Conservation (phyloP, 768 basidiomycete genomes). For the Xerocomellus amylosporus region DNA sequence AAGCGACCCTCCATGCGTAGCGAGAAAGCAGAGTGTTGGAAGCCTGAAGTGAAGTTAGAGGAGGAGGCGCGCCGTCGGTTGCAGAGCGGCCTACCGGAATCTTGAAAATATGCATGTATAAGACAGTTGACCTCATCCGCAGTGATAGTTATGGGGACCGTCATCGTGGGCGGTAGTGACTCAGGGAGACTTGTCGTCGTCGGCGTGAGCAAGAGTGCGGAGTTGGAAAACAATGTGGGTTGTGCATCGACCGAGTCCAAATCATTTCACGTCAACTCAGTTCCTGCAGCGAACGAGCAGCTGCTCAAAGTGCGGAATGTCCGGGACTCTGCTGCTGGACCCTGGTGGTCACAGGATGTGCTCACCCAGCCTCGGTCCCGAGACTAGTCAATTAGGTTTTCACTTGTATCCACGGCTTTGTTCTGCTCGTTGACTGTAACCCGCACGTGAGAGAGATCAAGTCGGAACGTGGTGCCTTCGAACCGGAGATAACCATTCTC, state of each 20-base stretch:
- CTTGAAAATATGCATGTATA: conserved; percentile 79
- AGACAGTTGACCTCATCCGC: conserved; percentile 85
- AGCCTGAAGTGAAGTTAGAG: conserved; percentile 46
- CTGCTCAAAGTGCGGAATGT: no score
- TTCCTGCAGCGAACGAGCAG: not conserved
- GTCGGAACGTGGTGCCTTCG: not conserved
- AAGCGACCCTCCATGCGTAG: conserved; percentile 71
- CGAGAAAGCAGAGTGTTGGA: conserved; percentile 79
- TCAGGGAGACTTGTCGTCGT: not conserved
- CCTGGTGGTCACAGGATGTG: no score
- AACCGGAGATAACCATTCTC: conserved; percentile 5
- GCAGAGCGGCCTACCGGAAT: conserved; percentile 55
- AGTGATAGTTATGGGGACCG: conserved; percentile 57
- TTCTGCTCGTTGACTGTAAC: no score
- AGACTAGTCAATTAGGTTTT: no score
- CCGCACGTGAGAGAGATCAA: not conserved
- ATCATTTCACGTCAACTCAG: not conserved
- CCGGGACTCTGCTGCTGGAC: no score
- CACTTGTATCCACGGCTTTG: no score
- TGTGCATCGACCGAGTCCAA: not conserved
- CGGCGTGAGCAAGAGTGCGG: conserved; percentile 14
- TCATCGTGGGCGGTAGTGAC: conserved; percentile 23
- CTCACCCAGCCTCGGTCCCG: no score
- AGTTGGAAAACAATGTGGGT: conserved; percentile 23
- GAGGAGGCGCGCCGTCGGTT: not conserved